Percentiles rank a stretch among this genome's conserved stretches.
Conservation (phyloP, 768 basidiomycete species). For the Agrocybe chaxingu region DNA sequence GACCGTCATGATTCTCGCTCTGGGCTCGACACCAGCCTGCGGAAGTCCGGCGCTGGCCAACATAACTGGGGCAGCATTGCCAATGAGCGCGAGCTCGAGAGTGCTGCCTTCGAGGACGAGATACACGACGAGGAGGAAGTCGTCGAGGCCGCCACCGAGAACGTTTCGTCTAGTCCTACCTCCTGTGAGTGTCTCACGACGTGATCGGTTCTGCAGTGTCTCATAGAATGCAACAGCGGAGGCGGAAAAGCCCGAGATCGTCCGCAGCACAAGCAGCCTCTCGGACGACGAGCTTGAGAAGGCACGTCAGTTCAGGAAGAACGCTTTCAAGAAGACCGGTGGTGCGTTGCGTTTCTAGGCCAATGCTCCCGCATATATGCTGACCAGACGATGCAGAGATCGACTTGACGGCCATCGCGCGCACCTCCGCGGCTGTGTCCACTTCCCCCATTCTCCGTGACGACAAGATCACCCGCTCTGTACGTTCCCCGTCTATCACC, state of each 20-base stretch:
- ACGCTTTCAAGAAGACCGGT: slow-evolving; percentile 66
- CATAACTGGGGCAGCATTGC: slow-evolving; percentile 83
- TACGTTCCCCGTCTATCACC: neutral
- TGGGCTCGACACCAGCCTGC: slow-evolving; percentile 66
- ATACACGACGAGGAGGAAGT: slow-evolving; percentile 39
- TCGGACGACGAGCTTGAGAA: slow-evolving; percentile 64
- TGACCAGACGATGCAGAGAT: slow-evolving; percentile 23
- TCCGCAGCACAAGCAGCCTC: slow-evolving; percentile 39
- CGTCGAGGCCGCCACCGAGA: slow-evolving; percentile 13
- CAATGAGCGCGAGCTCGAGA: slow-evolving; percentile 62
- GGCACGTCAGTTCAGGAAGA: slow-evolving; percentile 69
- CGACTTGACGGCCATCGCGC: slow-evolving; percentile 78
- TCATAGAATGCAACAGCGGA: neutral
- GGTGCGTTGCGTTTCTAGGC: slow-evolving; percentile 30
- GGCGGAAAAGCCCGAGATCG: slow-evolving; percentile 23
- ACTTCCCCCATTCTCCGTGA: slow-evolving; percentile 38
- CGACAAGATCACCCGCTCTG: neutral
- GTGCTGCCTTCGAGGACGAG: slow-evolving; percentile 57
- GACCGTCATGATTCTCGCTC: slow-evolving; percentile 80
- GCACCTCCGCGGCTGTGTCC: slow-evolving; percentile 73
- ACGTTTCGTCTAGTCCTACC: too few species aligned
- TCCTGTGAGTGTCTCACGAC: too few species aligned
- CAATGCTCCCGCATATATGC: neutral
- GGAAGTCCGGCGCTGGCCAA: slow-evolving; percentile 76
- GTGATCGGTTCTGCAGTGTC: neutral